Conservation (phyloP, 805 yeast species). For the Huiozyma naganishii region DNA sequence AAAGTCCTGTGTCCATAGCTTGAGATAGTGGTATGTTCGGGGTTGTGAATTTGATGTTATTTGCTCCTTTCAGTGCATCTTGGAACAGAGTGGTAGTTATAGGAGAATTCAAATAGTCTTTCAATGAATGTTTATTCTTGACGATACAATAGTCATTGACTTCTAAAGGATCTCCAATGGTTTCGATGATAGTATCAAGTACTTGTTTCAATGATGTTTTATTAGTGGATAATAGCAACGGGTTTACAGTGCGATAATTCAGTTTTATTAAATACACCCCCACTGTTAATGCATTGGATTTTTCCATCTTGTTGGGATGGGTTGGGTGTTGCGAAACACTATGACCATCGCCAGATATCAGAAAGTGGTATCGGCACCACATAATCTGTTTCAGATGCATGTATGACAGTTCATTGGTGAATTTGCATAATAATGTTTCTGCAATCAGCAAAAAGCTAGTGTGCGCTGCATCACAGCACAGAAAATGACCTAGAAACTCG, state of each 20-base stretch:
- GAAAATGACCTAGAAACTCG: conserved; percentile 56
- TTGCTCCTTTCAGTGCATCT: conserved; percentile 43
- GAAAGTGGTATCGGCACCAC: conserved; percentile 66
- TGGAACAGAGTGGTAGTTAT: conserved; percentile 37
- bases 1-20: conserved; percentile 53
- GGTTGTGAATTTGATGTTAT: conserved; percentile 21
- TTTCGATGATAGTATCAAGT: conserved; percentile 60
- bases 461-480: conserved; percentile 54
- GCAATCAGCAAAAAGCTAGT: conserved; percentile 54
- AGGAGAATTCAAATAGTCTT: conserved; percentile 37
- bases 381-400: conserved; percentile 67
- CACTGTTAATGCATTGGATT: conserved; percentile 19
- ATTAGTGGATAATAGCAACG: conserved; percentile 44
- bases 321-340: conserved; percentile 60
- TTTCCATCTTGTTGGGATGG: conserved; percentile 30
- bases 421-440: conserved; percentile 40
- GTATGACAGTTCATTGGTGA: conserved; percentile 40
- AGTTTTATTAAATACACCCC: conserved; percentile 28
- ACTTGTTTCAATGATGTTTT: conserved; percentile 61
- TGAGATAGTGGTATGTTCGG: conserved; percentile 36
- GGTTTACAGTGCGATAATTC: conserved; percentile 40
- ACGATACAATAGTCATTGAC: conserved; percentile 33
- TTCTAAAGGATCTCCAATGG: conserved; percentile 53
- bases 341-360: conserved; percentile 46
- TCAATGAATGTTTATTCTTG: conserved; percentile 36